These are phyloP conservation scores for Naganishia antarctica DNA, from an alignment of 768 basidiomycete genomes.

Conservation along the genomic window DNA sequence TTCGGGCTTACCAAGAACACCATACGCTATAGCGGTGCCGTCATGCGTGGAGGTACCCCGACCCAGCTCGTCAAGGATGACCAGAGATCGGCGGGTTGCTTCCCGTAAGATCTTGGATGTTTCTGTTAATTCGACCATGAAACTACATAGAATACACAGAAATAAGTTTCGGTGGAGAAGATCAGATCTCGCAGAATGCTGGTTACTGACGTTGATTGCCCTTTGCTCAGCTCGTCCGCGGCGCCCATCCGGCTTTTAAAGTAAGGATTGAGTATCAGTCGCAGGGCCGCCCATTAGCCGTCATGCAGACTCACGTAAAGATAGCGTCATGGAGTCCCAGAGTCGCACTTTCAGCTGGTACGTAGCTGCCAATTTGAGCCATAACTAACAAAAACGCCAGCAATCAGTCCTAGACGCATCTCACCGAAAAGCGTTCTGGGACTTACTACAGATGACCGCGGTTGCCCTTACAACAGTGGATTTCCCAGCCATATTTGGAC, in stretches of 20 bases:
- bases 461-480: conserved; percentile 6
- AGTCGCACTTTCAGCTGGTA: conserved; percentile 70
- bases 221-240: conserved; percentile 77
- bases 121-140: conserved; percentile 96
- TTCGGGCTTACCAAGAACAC: conserved; percentile 23
- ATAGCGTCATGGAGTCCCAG: conserved; percentile 79
- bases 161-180: neutral
- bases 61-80: conserved; percentile 69
- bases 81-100: conserved; percentile 69
- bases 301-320: conserved; percentile 54
- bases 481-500: conserved; percentile 53
- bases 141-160: conserved; percentile 40
- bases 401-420: conserved; percentile 39
- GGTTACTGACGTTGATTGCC: conserved; percentile 60
- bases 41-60: conserved; percentile 85
- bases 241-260: conserved; percentile 70
- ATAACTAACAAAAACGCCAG: conserved; percentile 43
- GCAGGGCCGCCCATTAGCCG: neutral
- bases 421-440: too few relatives aligned
- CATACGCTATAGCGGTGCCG: conserved; percentile 55
- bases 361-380: conserved; percentile 86
- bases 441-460: conserved; percentile 7
- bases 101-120: conserved; percentile 80
- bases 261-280: neutral
- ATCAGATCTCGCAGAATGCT: neutral